Evolutionary conservation across 2,329 filamentous ascomycete species (phyloP), one percentile per base, ranked within the genome.

Genomic region (Aspergillus tubingensis): DNA sequence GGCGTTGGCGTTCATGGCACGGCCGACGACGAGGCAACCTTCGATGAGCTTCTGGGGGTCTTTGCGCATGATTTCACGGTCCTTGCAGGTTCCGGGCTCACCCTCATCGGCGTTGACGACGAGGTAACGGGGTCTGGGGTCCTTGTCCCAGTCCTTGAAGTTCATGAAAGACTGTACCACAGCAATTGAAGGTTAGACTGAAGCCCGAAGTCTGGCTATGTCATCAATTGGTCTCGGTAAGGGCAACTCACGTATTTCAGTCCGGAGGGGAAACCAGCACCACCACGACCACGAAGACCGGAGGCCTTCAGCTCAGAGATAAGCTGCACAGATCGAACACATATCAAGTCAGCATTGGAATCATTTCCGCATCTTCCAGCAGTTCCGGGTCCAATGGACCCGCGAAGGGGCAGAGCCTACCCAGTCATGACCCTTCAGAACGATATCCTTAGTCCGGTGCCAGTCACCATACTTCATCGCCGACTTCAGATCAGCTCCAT

Each of bases 21-120:
- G 90, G 55, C 95, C 95, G 68, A 95, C 92, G 52, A 99, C 90
- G 66, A 99, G 84, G 80, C 95, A 99, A 76, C 95, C 95, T 82
- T 99, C 95, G 74, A 99, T 84, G 67, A 99, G 90, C 86, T 99
- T 99, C 85, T 99, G 95, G 65, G 95, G 95, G 78, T 99, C 95
- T 83, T 99, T 99, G 81, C 95, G 92, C 95, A 99, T 99, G 70
- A 99, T 99, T 80, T 99, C 95, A 75, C 95, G 90, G 80, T 99
- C 95, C 83, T 99, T 99, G 88, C 95, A 99, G 57, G 95, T 99
- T 78, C 95, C 95, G 30, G 95, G 95, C 81, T 99, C 95, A 74
- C 95, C 95, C 83, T 99, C 95, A 78, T 99, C 95, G 68, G 95
- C 95, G 75, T 99, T 99, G 82, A 99, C 92, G 63, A 99, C 94